Conservation (phyloP, 148 eudicot species). For the Selenicereus undatus region DNA sequence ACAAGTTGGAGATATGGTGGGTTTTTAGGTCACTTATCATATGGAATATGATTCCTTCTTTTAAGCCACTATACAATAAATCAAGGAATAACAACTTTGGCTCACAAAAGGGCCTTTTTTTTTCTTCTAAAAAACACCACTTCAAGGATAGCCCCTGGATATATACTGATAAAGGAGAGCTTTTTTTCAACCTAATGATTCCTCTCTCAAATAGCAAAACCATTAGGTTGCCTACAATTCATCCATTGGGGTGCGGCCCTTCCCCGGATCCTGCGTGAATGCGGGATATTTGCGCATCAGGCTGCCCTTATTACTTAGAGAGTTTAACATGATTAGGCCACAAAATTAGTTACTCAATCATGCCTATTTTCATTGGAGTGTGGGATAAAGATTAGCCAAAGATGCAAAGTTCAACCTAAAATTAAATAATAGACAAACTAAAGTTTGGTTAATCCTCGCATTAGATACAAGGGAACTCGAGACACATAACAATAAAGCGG, state of each 20-base stretch:
- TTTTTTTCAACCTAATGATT: slow-evolving; percentile 28
- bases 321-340: not conserved
- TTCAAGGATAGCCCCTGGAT: slow-evolving; percentile 17
- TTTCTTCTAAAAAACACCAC: slow-evolving; percentile 4
- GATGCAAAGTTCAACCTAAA: not conserved
- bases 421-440: no score
- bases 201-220: not conserved
- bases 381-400: no score
- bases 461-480: no score
- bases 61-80: not conserved
- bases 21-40: not conserved
- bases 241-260: no score
- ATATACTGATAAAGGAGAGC: slow-evolving; percentile 27
- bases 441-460: no score
- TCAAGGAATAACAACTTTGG: slow-evolving; percentile 2
- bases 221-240: no score
- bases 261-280: no score
- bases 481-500: no score
- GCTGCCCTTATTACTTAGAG: no score
- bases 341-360: not conserved
- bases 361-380: not conserved
- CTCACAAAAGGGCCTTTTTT: slow-evolving; percentile 6
- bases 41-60: slow-evolving; percentile 35
- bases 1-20: not conserved
- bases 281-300: no score